A percentile compares a stretch with the other conserved stretches of the same genome.
phyloP scores from a whole-genome alignment of 306 rosid genomes.

The Lagenaria siceraria region DNA sequence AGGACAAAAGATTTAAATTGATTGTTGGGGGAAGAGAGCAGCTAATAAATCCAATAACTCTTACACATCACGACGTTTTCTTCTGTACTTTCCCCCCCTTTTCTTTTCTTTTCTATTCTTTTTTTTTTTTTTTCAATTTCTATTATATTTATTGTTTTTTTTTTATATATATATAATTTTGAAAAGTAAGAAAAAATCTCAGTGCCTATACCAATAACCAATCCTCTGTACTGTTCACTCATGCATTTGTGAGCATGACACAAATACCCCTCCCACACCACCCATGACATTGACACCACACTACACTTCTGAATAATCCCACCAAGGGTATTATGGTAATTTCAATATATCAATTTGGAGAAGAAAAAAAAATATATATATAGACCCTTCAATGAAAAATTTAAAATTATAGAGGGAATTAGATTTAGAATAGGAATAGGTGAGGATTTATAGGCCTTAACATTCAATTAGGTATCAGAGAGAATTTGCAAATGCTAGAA shows the following conservation, averaged over 20 bases:
- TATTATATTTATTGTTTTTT: not conserved
- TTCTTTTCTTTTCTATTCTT: no score
- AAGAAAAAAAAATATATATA: no score
- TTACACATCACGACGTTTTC: conserved; percentile 1
- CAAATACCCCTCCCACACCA: not conserved
- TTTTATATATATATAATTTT: no score
- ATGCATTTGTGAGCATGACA: not conserved
- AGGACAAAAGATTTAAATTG: conserved; percentile 7
- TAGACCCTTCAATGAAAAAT: not conserved
- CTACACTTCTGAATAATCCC: not conserved
- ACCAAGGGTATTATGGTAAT: not conserved
- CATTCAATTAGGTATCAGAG: not conserved
- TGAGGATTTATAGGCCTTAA: not conserved
- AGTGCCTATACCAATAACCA: not conserved
- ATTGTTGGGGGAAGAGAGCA: conserved; percentile 8
- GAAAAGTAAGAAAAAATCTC: not conserved
- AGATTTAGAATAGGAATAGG: not conserved
- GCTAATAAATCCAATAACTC: conserved; percentile 8
- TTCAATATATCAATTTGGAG: not conserved
- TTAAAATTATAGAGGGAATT: not conserved
- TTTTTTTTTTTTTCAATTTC: not conserved
- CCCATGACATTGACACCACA: not conserved
- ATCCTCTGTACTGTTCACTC: not conserved
- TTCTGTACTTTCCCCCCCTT: not conserved
- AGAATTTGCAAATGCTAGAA: not conserved